Evolutionary conservation across 169 alveolate genomes (phyloP), one percentile per base, ranked within the genome.

Genomic region (Hepatocystis sp.): DNA sequence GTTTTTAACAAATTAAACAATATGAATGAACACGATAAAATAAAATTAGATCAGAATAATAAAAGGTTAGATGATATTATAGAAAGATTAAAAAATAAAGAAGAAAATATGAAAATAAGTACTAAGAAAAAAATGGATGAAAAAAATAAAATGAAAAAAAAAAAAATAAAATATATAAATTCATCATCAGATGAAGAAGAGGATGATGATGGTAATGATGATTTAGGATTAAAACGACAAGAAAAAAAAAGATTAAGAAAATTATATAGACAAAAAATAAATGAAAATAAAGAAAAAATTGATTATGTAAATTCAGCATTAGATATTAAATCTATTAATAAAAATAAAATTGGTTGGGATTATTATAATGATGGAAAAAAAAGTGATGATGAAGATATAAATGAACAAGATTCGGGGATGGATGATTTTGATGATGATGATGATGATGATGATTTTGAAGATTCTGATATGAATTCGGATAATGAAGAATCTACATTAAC

Each of bases 381-480:
- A 23, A 81, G 89, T 28, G 89, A 81, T 61, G 89, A 81, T 56
- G 89, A 81, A 81, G 89, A 81, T 40, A 32, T 81, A 32, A 61
- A 81, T 63, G 49, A 39, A 0, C 68, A 60, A 2, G 67, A 39
- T 2, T 81, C 84, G 0, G 67, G 61, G 0, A 66, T 47, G 32
- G 89, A 81, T 34, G 81, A 61, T 5, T 81, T 61, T 47, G 78
- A 81, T 27, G 88, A 51, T 3, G 89, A 81, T 51, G 89, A 81
- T 27, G 89, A 81, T 8, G 63, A 81, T 81, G 89, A 81, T 0
- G 84, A 81, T 21, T 81, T 84, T 15, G 89, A 81, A 15, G 89
- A 81, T 15, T 60, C 81, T 13, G 89, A 81, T 17, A 81, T 58
- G 17, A 76, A 76, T 40, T 76, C 88, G 1, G 63, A 64, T 47